Percentiles rank a stretch among this genome's conserved stretches.
Conservation (phyloP, 441 rosid species). For the Daphne laureola region DNA sequence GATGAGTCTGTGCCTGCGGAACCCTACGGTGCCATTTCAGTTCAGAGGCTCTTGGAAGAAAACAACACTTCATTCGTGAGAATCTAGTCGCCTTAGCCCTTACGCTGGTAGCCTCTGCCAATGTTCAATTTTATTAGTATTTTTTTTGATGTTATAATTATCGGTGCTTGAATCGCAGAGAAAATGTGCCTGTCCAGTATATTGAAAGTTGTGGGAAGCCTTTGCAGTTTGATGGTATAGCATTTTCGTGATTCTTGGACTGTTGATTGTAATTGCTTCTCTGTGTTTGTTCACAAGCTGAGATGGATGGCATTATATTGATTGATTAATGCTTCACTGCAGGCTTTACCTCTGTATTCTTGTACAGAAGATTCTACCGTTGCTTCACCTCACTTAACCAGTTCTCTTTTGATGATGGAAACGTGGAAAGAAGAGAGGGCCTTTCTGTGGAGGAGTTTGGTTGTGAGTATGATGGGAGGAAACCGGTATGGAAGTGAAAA, state of each 20-base stretch:
- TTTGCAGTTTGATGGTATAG: conserved; percentile 58
- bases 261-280: conserved; percentile 1
- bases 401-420: conserved; percentile 62
- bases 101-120: neutral
- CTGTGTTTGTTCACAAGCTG: neutral
- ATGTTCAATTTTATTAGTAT: conserved; percentile 4
- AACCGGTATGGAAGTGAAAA: conserved; percentile 38
- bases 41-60: conserved; percentile 90
- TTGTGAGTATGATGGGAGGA: conserved; percentile 46
- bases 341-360: conserved; percentile 78
- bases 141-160: conserved; percentile 9
- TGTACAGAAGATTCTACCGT: conserved; percentile 82
- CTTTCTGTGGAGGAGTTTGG: conserved; percentile 55
- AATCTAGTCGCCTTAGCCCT: conserved; percentile 4
- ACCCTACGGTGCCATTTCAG: conserved; percentile 39
- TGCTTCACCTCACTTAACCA: conserved; percentile 61
- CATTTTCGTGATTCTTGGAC: neutral
- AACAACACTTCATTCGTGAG: conserved; percentile 61
- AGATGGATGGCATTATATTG: neutral
- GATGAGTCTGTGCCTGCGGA: conserved; percentile 73
- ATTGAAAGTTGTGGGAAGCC: conserved; percentile 30
- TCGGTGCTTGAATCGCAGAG: conserved; percentile 29
- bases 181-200: conserved; percentile 41
- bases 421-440: conserved; percentile 57
- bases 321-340: conserved; percentile 17